A percentile compares a stretch with the other conserved stretches of the same genome.
Conservation (phyloP, 2,329 filamentous ascomycete species). For the Orbilia ellipsospora region DNA sequence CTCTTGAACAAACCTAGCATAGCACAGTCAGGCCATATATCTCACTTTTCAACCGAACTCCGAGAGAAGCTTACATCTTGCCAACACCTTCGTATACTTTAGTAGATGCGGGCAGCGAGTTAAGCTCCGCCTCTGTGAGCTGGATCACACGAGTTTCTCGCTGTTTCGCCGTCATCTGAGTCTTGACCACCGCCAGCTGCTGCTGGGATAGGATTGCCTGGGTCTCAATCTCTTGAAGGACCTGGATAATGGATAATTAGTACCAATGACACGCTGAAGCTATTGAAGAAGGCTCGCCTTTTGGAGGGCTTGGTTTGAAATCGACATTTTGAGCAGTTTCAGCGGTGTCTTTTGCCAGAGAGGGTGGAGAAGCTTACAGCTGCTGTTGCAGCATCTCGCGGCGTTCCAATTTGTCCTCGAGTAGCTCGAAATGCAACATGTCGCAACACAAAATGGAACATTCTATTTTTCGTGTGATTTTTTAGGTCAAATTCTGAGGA, state of each 20-base stretch:
- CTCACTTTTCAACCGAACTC: conserved; percentile 17
- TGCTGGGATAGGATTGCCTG: conserved; percentile 90
- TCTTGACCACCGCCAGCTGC: conserved; percentile 85
- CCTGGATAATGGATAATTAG: conserved; percentile 47
- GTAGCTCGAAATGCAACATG: conserved; percentile 26
- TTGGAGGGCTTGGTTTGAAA: conserved; percentile 91
- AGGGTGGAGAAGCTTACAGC: conserved; percentile 18
- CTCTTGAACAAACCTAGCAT: conserved; percentile 82
- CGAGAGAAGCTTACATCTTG: conserved; percentile 80
- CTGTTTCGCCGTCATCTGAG: conserved; percentile 85
- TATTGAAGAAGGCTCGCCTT: conserved; percentile 72
- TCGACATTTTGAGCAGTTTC: conserved; percentile 75
- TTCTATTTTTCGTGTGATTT: background rate
- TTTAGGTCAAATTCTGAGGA: background rate
- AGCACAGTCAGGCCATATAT: conserved; percentile 21
- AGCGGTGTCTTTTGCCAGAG: conserved; percentile 13
- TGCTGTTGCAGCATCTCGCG: conserved; percentile 3
- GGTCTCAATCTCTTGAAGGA: conserved; percentile 86
- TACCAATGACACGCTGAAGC: background rate
- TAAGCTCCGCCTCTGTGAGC: conserved; percentile 84
- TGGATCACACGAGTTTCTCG: conserved; percentile 89
- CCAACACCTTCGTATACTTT: conserved; percentile 94
- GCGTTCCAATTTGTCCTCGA: conserved; percentile 21
- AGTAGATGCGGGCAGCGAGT: conserved; percentile 77
- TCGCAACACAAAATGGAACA: conserved; percentile 15